Conservation (phyloP, 805 yeast species). For the Tetrapisispora namnaoensis region DNA sequence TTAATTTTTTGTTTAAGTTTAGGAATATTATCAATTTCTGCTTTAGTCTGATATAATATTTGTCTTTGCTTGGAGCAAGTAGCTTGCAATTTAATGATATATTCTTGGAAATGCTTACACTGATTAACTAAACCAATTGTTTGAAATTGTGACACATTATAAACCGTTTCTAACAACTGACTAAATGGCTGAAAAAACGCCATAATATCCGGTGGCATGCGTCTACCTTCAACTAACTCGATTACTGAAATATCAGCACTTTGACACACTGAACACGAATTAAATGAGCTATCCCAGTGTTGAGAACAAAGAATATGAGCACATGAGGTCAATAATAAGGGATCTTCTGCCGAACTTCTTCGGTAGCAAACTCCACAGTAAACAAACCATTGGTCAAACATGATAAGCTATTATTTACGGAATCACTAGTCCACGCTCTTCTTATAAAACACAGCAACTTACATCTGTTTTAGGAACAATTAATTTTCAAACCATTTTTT, state of each 20-base stretch:
- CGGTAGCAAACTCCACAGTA: conserved; percentile 30
- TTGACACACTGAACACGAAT: conserved; percentile 15
- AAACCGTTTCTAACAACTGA: conserved; percentile 16
- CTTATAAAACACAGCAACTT: neutral
- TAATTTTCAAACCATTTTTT: too few relatives aligned
- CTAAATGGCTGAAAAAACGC: conserved; percentile 23
- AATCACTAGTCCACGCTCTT: neutral
- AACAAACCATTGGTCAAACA: conserved; percentile 24
- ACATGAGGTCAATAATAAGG: conserved; percentile 30
- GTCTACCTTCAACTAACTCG: conserved; percentile 11
- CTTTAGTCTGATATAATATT: conserved; percentile 19
- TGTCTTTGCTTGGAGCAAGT: conserved; percentile 22
- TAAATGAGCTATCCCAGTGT: conserved; percentile 13
- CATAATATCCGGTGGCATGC: conserved; percentile 17
- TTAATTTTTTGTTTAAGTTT: conserved; percentile 11
- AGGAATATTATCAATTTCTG: conserved; percentile 20
- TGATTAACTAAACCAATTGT: conserved; percentile 17
- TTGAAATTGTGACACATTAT: conserved; percentile 25
- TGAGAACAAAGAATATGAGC: conserved; percentile 31
- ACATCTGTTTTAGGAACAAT: neutral
- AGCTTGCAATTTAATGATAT: conserved; percentile 17
- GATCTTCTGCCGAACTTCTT: conserved; percentile 12
- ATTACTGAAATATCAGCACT: conserved; percentile 16
- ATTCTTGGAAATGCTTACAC: conserved; percentile 18
- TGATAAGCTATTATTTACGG: conserved; percentile 1